Evolutionary conservation across 371 early-diverging fungal genomes (phyloP).

Genomic region (Apophysomyces trapeziformis): DNA sequence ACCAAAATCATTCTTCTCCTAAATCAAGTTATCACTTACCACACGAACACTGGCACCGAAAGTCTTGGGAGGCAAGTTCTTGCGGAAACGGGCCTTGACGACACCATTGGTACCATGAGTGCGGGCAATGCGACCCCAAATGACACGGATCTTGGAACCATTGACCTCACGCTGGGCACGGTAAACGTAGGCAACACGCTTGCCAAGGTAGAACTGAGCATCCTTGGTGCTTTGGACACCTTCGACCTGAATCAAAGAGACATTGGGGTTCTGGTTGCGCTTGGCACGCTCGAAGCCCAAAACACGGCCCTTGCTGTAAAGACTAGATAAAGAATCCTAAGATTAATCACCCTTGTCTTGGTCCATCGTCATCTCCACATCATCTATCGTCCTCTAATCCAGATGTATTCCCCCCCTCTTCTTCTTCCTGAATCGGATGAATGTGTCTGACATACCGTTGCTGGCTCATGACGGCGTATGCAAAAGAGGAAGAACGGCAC

Average conservation of each 20-base stretch:
- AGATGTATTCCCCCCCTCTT: background rate
- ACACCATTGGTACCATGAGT: conserved; percentile 95
- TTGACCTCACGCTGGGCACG: conserved; percentile 87
- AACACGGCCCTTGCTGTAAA: conserved; percentile 95
- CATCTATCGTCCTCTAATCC: conserved; percentile 6
- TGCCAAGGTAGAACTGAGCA: conserved; percentile 88
- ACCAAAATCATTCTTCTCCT: background rate
- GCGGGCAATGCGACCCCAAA: conserved; percentile 96
- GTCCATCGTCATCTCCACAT: background rate
- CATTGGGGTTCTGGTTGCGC: conserved; percentile 87
- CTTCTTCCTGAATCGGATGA: background rate
- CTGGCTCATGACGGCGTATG: conserved; percentile 12
- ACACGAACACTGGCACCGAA: conserved; percentile 56
- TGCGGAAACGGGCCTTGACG: conserved; percentile 96
- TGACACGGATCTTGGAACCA: conserved; percentile 91
- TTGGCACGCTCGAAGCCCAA: conserved; percentile 91
- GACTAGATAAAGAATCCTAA: conserved; percentile 58
- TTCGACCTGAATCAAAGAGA: conserved; percentile 91
- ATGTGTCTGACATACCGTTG: conserved; percentile 7
- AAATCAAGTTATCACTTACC: conserved; percentile 49
- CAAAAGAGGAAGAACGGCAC: conserved; percentile 10
- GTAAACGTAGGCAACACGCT: conserved; percentile 83
- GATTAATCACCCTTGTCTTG: background rate
- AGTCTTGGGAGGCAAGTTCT: conserved; percentile 94
- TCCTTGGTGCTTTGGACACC: conserved; percentile 87